Evolutionary conservation across 345 rosid genomes (phyloP).

Genomic region (Eucalyptus polybractea): DNA sequence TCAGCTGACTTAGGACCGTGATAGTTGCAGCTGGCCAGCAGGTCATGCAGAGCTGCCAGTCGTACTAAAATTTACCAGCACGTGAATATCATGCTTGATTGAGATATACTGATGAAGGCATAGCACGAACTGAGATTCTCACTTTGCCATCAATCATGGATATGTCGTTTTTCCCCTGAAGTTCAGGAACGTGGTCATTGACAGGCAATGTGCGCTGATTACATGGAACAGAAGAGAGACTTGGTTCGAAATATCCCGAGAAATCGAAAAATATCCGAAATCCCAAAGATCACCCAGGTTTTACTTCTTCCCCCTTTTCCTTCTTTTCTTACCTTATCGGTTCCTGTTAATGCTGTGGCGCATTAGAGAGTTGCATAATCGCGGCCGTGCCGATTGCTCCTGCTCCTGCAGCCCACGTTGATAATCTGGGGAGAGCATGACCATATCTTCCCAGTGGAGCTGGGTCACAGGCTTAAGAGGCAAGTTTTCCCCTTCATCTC

Average conservation of each 20-base stretch:
- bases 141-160: neutral
- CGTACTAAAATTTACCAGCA: neutral
- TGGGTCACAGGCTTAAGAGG: conserved; percentile 63
- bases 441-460: conserved; percentile 48
- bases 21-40: neutral
- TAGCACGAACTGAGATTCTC: neutral
- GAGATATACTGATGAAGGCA: neutral
- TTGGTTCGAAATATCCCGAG: conserved; percentile 41
- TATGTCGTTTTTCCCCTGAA: neutral
- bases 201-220: conserved; percentile 77
- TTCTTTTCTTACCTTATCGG: neutral
- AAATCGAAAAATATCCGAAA: conserved; percentile 38
- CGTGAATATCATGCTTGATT: neutral
- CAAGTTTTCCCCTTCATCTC: neutral
- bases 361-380: neutral
- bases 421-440: conserved; percentile 83
- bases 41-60: neutral
- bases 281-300: conserved; percentile 64
- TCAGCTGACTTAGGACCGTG: neutral
- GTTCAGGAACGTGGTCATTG: neutral
- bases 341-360: neutral
- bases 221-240: conserved; percentile 57
- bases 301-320: neutral
- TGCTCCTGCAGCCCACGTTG: conserved; percentile 41
- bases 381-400: neutral